phyloP scores from a whole-genome alignment of 352 stramenopile genomes.

The Phytophthora ohioensis region DNA sequence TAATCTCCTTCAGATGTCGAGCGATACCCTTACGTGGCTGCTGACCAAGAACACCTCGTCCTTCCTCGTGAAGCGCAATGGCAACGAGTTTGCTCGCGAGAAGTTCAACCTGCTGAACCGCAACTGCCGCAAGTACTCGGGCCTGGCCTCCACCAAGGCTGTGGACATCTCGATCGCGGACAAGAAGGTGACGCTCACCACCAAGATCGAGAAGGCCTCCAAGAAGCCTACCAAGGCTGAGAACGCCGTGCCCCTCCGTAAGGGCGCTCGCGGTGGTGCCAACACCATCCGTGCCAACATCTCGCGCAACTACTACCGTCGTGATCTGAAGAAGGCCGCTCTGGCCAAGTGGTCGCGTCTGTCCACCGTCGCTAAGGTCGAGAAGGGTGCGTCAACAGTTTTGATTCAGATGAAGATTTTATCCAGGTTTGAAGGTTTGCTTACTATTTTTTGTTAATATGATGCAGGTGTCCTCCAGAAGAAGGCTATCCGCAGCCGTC shows the following conservation, averaged over 20 bases:
- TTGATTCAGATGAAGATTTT: neutral
- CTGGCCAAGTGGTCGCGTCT: constrained; percentile 89
- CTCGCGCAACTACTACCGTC: constrained; percentile 90
- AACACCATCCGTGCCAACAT: constrained; percentile 91
- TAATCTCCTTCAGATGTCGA: constrained; percentile 72
- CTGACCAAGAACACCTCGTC: constrained; percentile 96
- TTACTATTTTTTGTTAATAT: constrained; percentile 2
- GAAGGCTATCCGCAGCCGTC: constrained; percentile 85
- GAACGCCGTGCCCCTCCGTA: constrained; percentile 83
- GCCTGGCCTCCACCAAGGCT: constrained; percentile 93
- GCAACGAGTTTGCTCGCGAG: constrained; percentile 93
- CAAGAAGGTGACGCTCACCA: constrained; percentile 89
- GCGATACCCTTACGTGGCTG: constrained; percentile 97
- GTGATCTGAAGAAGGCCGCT: constrained; percentile 87
- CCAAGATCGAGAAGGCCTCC: constrained; percentile 79
- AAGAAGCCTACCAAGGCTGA: constrained; percentile 78
- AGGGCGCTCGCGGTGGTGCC: constrained; percentile 81
- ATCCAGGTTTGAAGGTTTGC: constrained; percentile 10
- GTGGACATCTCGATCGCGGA: constrained; percentile 91
- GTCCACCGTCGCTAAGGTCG: constrained; percentile 88
- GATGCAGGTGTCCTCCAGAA: constrained; percentile 75
- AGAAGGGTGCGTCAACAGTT: constrained; percentile 69
- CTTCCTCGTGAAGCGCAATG: constrained; percentile 95
- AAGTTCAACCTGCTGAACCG: constrained; percentile 96
- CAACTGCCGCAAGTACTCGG: constrained; percentile 98